phyloP scores from a whole-genome alignment of 2,329 filamentous ascomycete genomes.

The Alternaria angustiovoidea region DNA sequence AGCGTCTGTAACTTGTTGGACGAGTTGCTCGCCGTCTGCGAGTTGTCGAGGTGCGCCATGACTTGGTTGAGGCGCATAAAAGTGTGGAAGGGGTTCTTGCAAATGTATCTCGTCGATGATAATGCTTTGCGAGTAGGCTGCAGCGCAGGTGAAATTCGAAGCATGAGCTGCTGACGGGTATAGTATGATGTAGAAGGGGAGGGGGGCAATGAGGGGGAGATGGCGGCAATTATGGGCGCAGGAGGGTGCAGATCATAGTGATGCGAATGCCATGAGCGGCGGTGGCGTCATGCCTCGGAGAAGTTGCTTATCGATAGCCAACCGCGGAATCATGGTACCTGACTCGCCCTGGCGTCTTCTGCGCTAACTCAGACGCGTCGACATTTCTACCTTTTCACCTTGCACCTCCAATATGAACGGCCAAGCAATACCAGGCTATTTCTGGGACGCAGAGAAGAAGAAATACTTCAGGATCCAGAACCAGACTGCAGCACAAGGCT shows the following conservation, averaged over 20 bases:
- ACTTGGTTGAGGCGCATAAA: conserved; percentile 53
- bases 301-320: conserved; percentile 25
- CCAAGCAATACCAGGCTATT: conserved; percentile 58
- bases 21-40: conserved; percentile 28
- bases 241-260: conserved; percentile 13
- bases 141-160: conserved; percentile 21
- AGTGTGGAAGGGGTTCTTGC: conserved; percentile 17
- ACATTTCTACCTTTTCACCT: not conserved
- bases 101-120: conserved; percentile 7
- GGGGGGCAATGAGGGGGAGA: conserved; percentile 6
- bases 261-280: conserved; percentile 23
- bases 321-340: conserved; percentile 15
- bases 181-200: not conserved
- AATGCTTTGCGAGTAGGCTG: conserved; percentile 11
- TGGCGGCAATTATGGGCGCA: conserved; percentile 20
- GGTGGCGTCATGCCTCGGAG: conserved; percentile 38
- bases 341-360: conserved; percentile 22
- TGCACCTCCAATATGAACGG: conserved; percentile 43
- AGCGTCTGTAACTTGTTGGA: conserved; percentile 46
- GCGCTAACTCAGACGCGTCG: not conserved
- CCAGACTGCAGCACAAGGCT: conserved; percentile 44
- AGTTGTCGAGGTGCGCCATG: conserved; percentile 53
- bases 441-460: conserved; percentile 57
- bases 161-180: conserved; percentile 21
- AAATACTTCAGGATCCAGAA: conserved; percentile 61